Evolutionary conservation across 163 green algal species (phyloP), one percentile per base, ranked within the genome.

Genomic region (Coccomyxa subellipsoidea): DNA sequence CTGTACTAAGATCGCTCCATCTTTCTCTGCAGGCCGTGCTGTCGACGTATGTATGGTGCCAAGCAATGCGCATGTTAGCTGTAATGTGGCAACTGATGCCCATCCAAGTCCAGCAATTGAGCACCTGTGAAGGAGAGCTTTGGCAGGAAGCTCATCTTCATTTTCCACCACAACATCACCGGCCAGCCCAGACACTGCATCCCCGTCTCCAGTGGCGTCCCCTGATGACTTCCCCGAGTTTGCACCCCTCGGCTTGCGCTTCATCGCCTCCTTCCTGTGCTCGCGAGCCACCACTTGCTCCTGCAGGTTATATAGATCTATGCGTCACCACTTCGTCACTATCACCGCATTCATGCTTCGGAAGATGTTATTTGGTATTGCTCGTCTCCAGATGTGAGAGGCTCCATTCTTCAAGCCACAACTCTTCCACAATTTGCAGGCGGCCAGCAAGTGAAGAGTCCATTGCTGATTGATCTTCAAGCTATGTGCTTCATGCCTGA

Each of bases 271-370:
- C 71, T 78, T 78, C 40, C 82, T 69, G 77, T 85, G 82, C 69
- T 85, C 82, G 2, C 82, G 76, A 38, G 54, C 31, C 32, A 85
- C 31, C 21, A 85, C 38, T 59, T 82, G 82, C 69, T 85, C 77
- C 54, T 76, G 38, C 76, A 66, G 12, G 72, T n/a, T 27, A 36
- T 8, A 73, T 1, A 59, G 5, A 59, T 18, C 21, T 18, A 59
- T 18, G 23, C 4, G 21, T 10, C 8, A 8, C 39, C 39, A 54
- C 10, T 8, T 10, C 39, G 39, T 54, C 8, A 54, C 10, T 54
- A 54, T 54, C 8, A n/a, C n/a, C n/a, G n/a, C n/a, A n/a, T n/a
- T n/a, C n/a, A n/a, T n/a, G n/a, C n/a, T n/a, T n/a, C 47, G 18
- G 12, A 18, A 66, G 12, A 66, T 66, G 12, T 66, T 18, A 66